Evolutionary conservation across 2,329 filamentous ascomycete genomes (phyloP), one percentile per base, ranked within the genome.

Genomic region (Neofusicoccum umdonicola): DNA sequence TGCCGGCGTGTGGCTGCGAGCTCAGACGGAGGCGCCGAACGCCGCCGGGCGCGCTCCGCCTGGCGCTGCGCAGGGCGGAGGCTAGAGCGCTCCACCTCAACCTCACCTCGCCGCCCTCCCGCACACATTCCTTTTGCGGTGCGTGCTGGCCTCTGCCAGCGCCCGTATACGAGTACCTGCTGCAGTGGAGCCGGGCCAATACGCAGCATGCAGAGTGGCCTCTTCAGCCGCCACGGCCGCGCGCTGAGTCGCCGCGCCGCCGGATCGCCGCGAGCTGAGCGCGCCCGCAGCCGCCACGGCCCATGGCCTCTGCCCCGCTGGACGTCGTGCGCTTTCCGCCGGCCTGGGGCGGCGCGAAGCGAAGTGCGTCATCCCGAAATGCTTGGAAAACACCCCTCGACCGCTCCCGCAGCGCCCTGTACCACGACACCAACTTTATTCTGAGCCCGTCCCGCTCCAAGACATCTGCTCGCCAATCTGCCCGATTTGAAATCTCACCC

Each of bases 381-480:
- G 56, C 56, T 60, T 60, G 56, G 56, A 8, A 3, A 31, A 27
- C 41, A 8, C 42, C 27, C 27, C 34, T 61, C 58, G 37, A 37
- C 69, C 67, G 67, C 67, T 67, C 60, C 64, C 64, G 61, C 62
- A 65, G 56, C 42, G 34, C 51, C 34, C 35, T 63, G 47, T 62
- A 69, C 72, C 69, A 66, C 69, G 42, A 58, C 42, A 63, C 60
- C 35, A 73, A 74, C 71, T 70, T 64, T 68, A 54, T 70, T 70
- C 71, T 63, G 63, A 62, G 56, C 66, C 64, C 62, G 66, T 68
- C 60, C 65, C 50, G 45, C 63, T 48, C 52, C 61, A 58, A 65
- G 64, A 47, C 56, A 60, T 60, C 56, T 60, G 56, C 56, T 60
- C 42, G 56, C 41, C 56, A 60, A 60, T 60, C 56, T 60, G 7